Evolutionary conservation across 495 filamentous ascomycete genomes (phyloP), one percentile per base, ranked within the genome.

Genomic region (Talaromyces ruber): DNA sequence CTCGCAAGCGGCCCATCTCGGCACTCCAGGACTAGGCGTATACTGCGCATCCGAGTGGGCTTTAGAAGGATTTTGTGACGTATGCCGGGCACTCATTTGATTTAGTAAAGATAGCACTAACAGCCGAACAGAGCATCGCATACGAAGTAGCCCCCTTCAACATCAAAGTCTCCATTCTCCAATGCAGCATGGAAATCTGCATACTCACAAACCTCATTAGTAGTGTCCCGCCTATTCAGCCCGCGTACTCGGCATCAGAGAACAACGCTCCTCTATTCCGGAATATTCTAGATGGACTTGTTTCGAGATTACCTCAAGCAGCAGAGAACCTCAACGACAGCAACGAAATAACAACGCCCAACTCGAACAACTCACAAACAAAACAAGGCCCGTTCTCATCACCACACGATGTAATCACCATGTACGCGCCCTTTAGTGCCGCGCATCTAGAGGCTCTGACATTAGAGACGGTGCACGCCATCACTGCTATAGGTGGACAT

Each of bases 71-170:
- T 97, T 94, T 72, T 96, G 92, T 74, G 93, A 97, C 73, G 83
- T 84, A 64, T 62, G 78, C 64, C 37, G 37, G 47, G 28, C 6
- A 12, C 45, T 56, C 16, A 18, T 25, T 1, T 32, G 1, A 43
- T 53, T 18, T 25, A 25, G 47, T 43, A n/a, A 1, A 22, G 58
- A 30, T 34, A 21, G 22, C 4, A 45, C 60, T 58, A 39, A 73
- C 37, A n/a, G 43, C 22, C 28, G n/a, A 32, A 18, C 64, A 86
- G 83, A 94, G 91, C 54, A 80, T 98, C 11, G 93, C 93, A 1
- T 98, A 96, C 76, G 94, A 98, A 74, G 89, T 98, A 59, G 94
- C 94, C 0, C 94, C 94, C 1, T 98, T 97, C 81, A 96, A 96
- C 73, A 85, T 98, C 79, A 96, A 93, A 72, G 83, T 97, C 67